Base-by-base conservation (phyloP, 768 basidiomycete genomes). In the Trametes sanguinea region DNA sequence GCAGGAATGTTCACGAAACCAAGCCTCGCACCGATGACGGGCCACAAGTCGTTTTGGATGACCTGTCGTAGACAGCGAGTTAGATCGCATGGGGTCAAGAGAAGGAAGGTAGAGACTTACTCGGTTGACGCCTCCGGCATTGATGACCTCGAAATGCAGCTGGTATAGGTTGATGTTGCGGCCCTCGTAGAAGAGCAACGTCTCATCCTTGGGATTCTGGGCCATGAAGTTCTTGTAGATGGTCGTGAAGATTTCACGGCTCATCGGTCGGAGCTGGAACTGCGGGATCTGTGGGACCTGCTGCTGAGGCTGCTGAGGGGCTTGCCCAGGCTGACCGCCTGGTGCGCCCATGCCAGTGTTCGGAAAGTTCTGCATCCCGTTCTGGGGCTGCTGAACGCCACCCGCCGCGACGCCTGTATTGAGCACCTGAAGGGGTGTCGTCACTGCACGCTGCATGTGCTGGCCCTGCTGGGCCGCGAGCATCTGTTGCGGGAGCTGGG, bases 1-100 rank as follows among this genome's bases (percentile, higher is more conserved):
- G 80, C 86, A 2, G 85, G 85, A 65, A 90, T 88, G 55, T 85
- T 80, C 2, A 86, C 79, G 67, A 86, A 84, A 16, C 84, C 86
- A 73, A 92, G 77, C 27, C 80, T 81, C n/a, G 81, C 89, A 16
- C 83, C 90, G 58, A 92, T 83, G 47, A 87, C 75, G 14, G 81
- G 68, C 90, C 89, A 91, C 60, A 78, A 63, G 37, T 89, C 87
- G 50, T 81, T 53, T 51, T 60, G 57, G 6, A 40, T 7, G 32
- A 57, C 60, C 67, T 60, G 47, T 17, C 22, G 22, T 22, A 22
- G 22, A 35, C 17, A 33, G n/a, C 35, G 6, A 33, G 17, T 27
- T n/a, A 47, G 60, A 30, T 17, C 35, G 35, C 9, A 17, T 22
- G 22, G 9, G 32, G 54, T 40, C 40, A n/a, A 22, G 14, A 4